Evolutionary conservation across 1,139 yeast genomes (phyloP), one percentile per base, ranked within the genome.

Genomic region (Saccharomycopsis crataegensis): DNA sequence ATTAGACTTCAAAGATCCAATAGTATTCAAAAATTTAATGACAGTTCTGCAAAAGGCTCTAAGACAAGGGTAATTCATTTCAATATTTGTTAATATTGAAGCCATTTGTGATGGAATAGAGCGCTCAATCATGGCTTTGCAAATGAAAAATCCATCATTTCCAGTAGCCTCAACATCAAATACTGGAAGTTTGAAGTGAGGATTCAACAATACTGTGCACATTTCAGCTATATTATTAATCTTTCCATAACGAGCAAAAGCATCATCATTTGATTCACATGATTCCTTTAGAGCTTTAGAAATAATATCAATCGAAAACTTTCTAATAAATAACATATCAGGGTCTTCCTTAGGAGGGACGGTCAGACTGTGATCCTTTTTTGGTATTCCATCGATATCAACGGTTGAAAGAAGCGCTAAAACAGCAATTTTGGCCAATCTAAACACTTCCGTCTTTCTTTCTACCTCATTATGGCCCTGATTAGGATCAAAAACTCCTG

Each of bases 221-320:
- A 86, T 64, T 22, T 80, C 84, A 48, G 82, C 70, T n/a, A 85
- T 67, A 52, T 80, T 83, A 32, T 77, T 70, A 31, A 85, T 65
- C 62, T 81, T 80, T 9, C 81, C 73, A 61, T 83, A 83, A 37
- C 78, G 72, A 1, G 64, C 62, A 32, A 71, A 70, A 6, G 75
- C 65, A 6, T 63, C 55, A n/a, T 66, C 67, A 1, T 63, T 61
- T 0, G 71, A 61, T 2, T 72, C 63, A 1, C 66, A 58, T 2
- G 71, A 64, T 8, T 85, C 93, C 52, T 74, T 79, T 49, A 86
- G 64, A 1, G 77, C 80, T 60, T 82, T 86, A 43, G 80, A 73
- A n/a, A 88, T 66, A 0, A 83, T 74, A 59, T 90, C 97, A 36
- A 83, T 78, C 8, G 87, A 78, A 63, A 83, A 86, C 60, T 82